These are phyloP conservation scores for Mycena olivaceomarginata DNA, from an alignment of 768 basidiomycete species.

Conservation along the genomic window DNA sequence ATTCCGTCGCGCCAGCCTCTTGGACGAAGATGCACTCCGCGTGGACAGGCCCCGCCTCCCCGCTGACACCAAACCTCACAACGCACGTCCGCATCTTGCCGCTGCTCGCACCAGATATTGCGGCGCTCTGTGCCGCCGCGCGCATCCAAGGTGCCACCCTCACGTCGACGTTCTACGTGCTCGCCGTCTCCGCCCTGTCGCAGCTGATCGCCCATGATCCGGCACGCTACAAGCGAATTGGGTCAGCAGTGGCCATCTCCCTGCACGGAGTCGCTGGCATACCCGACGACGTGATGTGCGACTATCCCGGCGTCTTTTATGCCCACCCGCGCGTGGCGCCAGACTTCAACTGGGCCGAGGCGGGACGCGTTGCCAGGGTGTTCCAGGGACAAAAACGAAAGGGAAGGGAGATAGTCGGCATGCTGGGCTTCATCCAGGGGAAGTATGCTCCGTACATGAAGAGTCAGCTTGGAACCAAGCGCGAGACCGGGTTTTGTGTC, in stretches of 20 bases:
- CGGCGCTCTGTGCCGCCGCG: slow-evolving; percentile 3
- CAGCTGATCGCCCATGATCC: slow-evolving; percentile 12
- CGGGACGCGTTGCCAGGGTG: background rate
- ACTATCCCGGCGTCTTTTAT: background rate
- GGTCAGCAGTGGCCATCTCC: slow-evolving; percentile 18
- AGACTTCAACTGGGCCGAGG: slow-evolving; percentile 14
- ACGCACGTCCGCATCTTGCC: slow-evolving; percentile 19
- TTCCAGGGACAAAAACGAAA: slow-evolving; percentile 12
- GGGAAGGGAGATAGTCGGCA: slow-evolving; percentile 16
- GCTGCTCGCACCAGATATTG: slow-evolving; percentile 7
- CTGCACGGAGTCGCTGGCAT: slow-evolving; percentile 25
- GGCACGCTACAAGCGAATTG: slow-evolving; percentile 13
- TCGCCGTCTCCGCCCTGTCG: slow-evolving; percentile 21
- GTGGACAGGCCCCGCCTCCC: slow-evolving; percentile 27
- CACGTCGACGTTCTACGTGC: slow-evolving; percentile 21
- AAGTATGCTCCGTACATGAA: background rate
- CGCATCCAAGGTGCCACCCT: slow-evolving; percentile 36
- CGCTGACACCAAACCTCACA: background rate
- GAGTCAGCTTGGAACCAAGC: slow-evolving; percentile 20
- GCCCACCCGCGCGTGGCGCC: background rate
- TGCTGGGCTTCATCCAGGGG: slow-evolving; percentile 21
- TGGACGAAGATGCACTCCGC: slow-evolving; percentile 16
- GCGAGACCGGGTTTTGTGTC: slow-evolving; percentile 2
- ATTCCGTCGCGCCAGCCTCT: slow-evolving; percentile 8
- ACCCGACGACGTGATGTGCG: slow-evolving; percentile 18